Percentiles rank a stretch among this genome's conserved stretches.
These are phyloP conservation scores for Knoxdaviesia capensis DNA, from an alignment of 2,329 filamentous ascomycete genomes.

Conservation along the genomic window DNA sequence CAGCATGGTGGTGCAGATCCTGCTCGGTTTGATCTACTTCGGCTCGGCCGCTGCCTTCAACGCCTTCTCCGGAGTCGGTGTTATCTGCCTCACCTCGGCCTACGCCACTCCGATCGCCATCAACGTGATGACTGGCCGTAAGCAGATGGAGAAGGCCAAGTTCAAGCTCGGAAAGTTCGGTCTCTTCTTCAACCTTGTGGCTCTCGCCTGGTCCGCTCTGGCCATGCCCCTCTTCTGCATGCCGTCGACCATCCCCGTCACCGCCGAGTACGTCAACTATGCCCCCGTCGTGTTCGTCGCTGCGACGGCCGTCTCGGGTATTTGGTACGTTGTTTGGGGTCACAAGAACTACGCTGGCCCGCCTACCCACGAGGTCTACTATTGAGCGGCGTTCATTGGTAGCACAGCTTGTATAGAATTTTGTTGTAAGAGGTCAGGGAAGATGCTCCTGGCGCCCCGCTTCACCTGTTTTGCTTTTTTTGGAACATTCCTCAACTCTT, in stretches of 20 bases:
- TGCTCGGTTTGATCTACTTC: slow-evolving; percentile 48
- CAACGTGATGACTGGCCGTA: slow-evolving; percentile 38
- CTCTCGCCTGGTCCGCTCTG: slow-evolving; percentile 46
- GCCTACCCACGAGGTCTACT: slow-evolving; percentile 16
- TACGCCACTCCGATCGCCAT: slow-evolving; percentile 49
- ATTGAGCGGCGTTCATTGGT: no score
- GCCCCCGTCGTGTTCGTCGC: slow-evolving; percentile 54
- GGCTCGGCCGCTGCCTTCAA: slow-evolving; percentile 51
- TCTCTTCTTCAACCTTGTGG: slow-evolving; percentile 38
- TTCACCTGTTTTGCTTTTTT: no score
- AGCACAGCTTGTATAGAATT: no score
- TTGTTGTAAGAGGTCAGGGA: no score
- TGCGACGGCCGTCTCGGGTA: slow-evolving; percentile 36
- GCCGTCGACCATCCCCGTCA: slow-evolving; percentile 43
- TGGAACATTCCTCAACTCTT: no score
- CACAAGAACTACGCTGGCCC: slow-evolving; percentile 48
- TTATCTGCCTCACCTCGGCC: slow-evolving; percentile 47
- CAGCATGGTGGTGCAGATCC: slow-evolving; percentile 41
- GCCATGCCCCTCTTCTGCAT: slow-evolving; percentile 59
- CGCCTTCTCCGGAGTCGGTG: slow-evolving; percentile 49
- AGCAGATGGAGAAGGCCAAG: slow-evolving; percentile 31
- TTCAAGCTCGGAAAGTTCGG: slow-evolving; percentile 45
- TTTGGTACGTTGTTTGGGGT: slow-evolving; percentile 53
- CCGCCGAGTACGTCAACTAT: slow-evolving; percentile 45
- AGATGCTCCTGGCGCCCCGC: no score